phyloP scores from a whole-genome alignment of 371 early-diverging fungal genomes.

The Basidiobolus meristosporus region DNA sequence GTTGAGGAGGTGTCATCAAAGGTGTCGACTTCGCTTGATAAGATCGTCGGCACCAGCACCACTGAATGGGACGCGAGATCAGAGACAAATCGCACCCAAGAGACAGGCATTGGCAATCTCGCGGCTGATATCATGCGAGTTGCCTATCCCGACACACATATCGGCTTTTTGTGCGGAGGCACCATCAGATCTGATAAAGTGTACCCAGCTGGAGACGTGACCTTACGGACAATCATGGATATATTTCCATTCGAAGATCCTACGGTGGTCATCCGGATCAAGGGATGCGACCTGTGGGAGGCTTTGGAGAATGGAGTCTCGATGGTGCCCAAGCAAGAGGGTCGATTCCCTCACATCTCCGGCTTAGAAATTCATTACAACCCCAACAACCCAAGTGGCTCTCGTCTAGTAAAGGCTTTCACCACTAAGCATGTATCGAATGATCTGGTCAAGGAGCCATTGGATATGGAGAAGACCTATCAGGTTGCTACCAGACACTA shows the following conservation, averaged over 20 bases:
- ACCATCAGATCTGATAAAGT: constrained; percentile 30
- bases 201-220: constrained; percentile 24
- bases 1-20: too few species aligned
- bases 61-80: constrained; percentile 28
- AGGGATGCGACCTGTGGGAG: constrained; percentile 26
- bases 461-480: constrained; percentile 21
- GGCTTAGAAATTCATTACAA: constrained; percentile 34
- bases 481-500: constrained; percentile 29
- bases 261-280: constrained; percentile 26
- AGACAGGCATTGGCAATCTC: constrained; percentile 33
- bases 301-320: constrained; percentile 35
- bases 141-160: constrained; percentile 22
- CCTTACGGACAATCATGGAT: constrained; percentile 30
- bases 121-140: constrained; percentile 33
- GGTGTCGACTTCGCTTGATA: too few species aligned
- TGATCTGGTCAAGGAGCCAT: constrained; percentile 5
- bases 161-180: constrained; percentile 28
- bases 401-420: constrained; percentile 15
- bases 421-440: not conserved
- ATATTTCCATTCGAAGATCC: constrained; percentile 45
- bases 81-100: constrained; percentile 21
- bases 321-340: constrained; percentile 38
- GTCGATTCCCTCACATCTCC: constrained; percentile 37
- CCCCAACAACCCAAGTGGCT: constrained; percentile 15
- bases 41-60: constrained; percentile 25